phyloP scores from a whole-genome alignment of 139 green algal genomes.

The Picochlorum sp. region DNA sequence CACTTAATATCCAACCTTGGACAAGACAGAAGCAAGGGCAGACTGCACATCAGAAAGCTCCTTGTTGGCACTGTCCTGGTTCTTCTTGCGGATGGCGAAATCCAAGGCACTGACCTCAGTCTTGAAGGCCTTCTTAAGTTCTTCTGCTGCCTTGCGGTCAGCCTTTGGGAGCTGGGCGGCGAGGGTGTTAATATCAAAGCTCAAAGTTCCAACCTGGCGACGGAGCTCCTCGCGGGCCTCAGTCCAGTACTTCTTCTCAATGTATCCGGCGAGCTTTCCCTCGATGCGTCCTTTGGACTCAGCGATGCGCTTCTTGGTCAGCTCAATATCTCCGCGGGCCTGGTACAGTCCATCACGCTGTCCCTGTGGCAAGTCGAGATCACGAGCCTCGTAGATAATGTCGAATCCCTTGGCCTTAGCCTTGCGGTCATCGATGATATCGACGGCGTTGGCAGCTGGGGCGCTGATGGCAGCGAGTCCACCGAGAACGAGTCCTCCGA shows the following conservation, averaged over 20 bases:
- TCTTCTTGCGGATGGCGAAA: slow-evolving; percentile 76
- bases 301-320: slow-evolving; percentile 63
- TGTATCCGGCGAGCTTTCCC: slow-evolving; percentile 42
- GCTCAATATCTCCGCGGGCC: slow-evolving; percentile 40
- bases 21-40: slow-evolving; percentile 49
- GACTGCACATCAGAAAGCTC: slow-evolving; percentile 44
- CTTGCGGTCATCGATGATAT: slow-evolving; percentile 73
- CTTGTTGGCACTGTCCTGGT: slow-evolving; percentile 45
- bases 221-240: slow-evolving; percentile 77
- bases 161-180: slow-evolving; percentile 60
- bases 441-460: slow-evolving; percentile 45
- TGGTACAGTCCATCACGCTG: slow-evolving; percentile 60
- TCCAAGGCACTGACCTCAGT: slow-evolving; percentile 71
- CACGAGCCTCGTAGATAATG: slow-evolving; percentile 90
- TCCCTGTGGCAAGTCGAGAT: slow-evolving; percentile 67
- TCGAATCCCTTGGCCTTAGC: slow-evolving; percentile 59
- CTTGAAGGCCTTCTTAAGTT: slow-evolving; percentile 65
- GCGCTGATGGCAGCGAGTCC: slow-evolving; percentile 44
- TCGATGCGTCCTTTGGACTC: slow-evolving; percentile 71
- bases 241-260: slow-evolving; percentile 87
- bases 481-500: slow-evolving; percentile 63
- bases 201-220: slow-evolving; percentile 67
- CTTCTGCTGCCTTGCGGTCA: slow-evolving; percentile 62
- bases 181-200: slow-evolving; percentile 83
- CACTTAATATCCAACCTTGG: slow-evolving; percentile 25